Conservation (phyloP, 2,329 filamentous ascomycete genomes). For the Pseudopithomyces chartarum region DNA sequence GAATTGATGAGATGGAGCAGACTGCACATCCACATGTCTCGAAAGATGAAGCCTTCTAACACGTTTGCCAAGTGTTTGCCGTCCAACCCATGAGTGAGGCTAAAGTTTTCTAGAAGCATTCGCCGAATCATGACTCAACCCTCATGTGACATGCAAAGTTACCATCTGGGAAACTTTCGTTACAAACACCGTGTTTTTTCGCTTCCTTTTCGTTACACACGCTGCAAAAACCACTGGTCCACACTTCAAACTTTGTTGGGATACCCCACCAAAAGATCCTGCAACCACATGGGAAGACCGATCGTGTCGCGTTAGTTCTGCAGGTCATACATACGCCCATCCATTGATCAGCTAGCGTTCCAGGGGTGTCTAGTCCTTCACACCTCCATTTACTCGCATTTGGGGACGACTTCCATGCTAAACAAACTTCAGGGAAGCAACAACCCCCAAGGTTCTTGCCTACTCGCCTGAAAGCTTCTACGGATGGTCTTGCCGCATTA, state of each 20-base stretch:
- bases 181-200: background rate
- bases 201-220: background rate
- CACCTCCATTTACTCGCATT: conserved; percentile 16
- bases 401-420: background rate
- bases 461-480: conserved; percentile 6
- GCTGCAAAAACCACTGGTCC: background rate
- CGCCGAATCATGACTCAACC: background rate
- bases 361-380: conserved; percentile 7
- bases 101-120: too few species aligned
- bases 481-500: conserved; percentile 8
- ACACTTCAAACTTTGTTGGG: conserved; percentile 8
- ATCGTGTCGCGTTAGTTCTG: conserved; percentile 18
- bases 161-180: background rate
- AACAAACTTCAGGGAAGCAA: conserved; percentile 7
- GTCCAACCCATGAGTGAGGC: too few species aligned
- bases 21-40: too few species aligned
- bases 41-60: too few species aligned
- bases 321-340: conserved; percentile 14
- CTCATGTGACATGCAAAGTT: background rate
- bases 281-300: conserved; percentile 9
- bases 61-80: too few species aligned
- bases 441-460: conserved; percentile 5
- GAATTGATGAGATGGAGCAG: too few species aligned
- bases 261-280: conserved; percentile 6
- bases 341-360: conserved; percentile 2